phyloP scores from a whole-genome alignment of 257 asterid species.

The Rhazya stricta region DNA sequence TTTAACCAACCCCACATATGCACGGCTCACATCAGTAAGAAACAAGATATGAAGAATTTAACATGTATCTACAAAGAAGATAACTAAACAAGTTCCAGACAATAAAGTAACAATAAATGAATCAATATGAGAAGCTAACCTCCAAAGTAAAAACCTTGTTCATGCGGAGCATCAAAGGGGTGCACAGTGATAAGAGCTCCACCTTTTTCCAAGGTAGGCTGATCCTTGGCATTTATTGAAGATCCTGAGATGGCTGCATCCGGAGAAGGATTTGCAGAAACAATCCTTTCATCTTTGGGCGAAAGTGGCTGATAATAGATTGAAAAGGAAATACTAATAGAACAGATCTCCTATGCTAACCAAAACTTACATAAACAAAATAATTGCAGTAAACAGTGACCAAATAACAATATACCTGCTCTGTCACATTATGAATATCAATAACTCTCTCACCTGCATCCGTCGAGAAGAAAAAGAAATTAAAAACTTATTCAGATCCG shows the following conservation, averaged over 20 bases:
- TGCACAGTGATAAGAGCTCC: constrained; percentile 45
- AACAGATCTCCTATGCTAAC: constrained; percentile 31
- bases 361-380: constrained; percentile 18
- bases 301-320: constrained; percentile 57
- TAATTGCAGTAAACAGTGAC: constrained; percentile 9
- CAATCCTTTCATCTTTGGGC: constrained; percentile 78
- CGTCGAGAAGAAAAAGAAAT: background rate
- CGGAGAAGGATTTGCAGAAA: constrained; percentile 61
- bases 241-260: constrained; percentile 63
- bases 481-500: constrained; percentile 6
- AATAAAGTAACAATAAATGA: constrained; percentile 16
- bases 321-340: constrained; percentile 29
- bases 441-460: constrained; percentile 63
- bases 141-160: constrained; percentile 69
- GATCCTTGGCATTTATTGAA: constrained; percentile 57
- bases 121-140: constrained; percentile 39
- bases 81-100: background rate
- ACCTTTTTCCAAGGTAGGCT: constrained; percentile 49
- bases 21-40: background rate
- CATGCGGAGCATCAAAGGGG: constrained; percentile 60
- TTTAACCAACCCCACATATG: constrained; percentile 1
- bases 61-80: background rate
- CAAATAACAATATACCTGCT: constrained; percentile 48
- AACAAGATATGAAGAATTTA: background rate
- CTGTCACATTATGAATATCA: constrained; percentile 69